These are phyloP conservation scores for Planoprotostelium fungivorum DNA, from an alignment of 78 protist species.

Conservation along the genomic window DNA sequence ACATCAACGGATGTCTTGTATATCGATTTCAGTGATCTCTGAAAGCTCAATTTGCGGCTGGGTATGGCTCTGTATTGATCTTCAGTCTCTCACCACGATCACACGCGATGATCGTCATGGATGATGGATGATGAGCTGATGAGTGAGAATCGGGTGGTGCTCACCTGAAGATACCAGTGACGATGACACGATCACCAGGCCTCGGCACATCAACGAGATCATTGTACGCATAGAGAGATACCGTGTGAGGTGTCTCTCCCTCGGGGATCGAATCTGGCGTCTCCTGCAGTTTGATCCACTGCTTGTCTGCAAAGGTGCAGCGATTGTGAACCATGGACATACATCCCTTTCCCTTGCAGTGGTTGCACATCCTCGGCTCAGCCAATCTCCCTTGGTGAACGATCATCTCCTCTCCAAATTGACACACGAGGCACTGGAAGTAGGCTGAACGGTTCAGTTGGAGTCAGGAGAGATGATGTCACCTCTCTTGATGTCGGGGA, in stretches of 20 bases:
- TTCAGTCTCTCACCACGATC: background rate
- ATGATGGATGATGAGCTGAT: no score
- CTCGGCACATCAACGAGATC: constrained; percentile 84
- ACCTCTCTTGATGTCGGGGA: constrained; percentile 82
- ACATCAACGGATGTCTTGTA: constrained; percentile 32
- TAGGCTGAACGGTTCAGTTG: background rate
- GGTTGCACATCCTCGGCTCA: constrained; percentile 80
- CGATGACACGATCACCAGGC: constrained; percentile 97
- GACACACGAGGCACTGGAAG: constrained; percentile 71
- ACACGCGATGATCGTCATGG: no score
- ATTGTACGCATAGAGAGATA: constrained; percentile 67
- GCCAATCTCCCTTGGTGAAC: constrained; percentile 55
- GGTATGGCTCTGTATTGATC: background rate
- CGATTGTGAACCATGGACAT: constrained; percentile 89
- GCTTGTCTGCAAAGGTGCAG: constrained; percentile 92
- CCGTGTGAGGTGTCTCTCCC: constrained; percentile 96
- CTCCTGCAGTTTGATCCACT: constrained; percentile 91
- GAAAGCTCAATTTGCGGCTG: background rate
- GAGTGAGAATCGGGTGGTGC: constrained; percentile 20
- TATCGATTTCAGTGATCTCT: background rate
- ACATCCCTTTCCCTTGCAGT: constrained; percentile 44
- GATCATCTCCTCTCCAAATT: constrained; percentile 4
- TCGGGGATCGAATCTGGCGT: constrained; percentile 89
- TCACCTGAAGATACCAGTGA: constrained; percentile 92
- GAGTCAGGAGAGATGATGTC: background rate